Evolutionary conservation across 768 basidiomycete species (phyloP), one percentile per base, ranked within the genome.

Genomic region (Strobilomyces confusus): DNA sequence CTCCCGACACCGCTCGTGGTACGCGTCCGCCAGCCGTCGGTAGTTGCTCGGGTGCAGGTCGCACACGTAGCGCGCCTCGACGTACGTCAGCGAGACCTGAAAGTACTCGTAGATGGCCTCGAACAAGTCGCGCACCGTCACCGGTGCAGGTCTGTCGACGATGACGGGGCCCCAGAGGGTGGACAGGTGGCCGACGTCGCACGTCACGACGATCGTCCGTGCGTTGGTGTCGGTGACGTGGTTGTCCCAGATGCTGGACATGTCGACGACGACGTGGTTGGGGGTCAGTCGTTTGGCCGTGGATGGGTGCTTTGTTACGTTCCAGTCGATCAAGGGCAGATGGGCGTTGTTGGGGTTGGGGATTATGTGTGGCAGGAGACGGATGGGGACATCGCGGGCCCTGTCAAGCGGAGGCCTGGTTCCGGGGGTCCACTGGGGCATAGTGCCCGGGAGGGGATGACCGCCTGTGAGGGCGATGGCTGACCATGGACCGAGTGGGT

Each of bases 161-260:
- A 73, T 54, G 52, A 84, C 74, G 1, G 78, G 77, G 2, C 80
- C 79, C 84, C 85, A 77, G 38, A 68, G 62, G 5, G 57, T 57
- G 5, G 60, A 58, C 63, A 67, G 58, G 53, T 58, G 23, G 11
- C 58, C 63, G 13, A 56, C 34, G 32, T 63, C 61, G 42, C 66
- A 65, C 5, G 54, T 52, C 14, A 75, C 63, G 15, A 62, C 38
- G 46, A 74, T 23, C 12, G 26, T 61, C 4, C 54, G 41, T 1
- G 60, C 55, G 0, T 58, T 41, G 19, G 67, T 68, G 15, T 58
- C 38, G 8, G 69, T 71, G 42, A 63, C 56, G 0, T 58, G 8
- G 12, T 68, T 41, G 0, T 29, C 48, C 58, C 58, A 54, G 34
- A 64, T 54, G 19, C 49, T 30, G 3, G 20, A 40, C 49, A 70